A percentile compares a stretch with the other conserved stretches of the same genome.
Evolutionary conservation across 257 asterid genomes (phyloP).

Genomic region (Salvia hispanica): DNA sequence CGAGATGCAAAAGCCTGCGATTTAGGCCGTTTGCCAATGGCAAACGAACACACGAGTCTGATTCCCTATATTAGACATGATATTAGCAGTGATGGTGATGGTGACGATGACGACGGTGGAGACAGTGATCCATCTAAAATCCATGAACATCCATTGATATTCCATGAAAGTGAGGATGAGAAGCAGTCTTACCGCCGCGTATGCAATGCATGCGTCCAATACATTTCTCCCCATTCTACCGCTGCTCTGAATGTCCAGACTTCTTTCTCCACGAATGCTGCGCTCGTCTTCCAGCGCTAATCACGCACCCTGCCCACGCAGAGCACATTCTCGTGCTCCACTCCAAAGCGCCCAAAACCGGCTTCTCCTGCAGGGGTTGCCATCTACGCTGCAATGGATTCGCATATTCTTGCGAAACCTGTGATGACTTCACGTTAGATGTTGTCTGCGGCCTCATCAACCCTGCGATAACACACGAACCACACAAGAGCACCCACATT

Average conservation of each 20-base stretch:
- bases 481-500: not conserved
- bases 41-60: not conserved
- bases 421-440: not conserved
- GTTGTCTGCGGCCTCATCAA: not conserved
- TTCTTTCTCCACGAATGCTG: slow-evolving; percentile 3
- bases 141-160: not conserved
- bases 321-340: not conserved
- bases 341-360: not conserved
- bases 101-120: too few species aligned
- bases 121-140: too few species aligned
- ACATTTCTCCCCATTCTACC: not conserved
- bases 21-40: not conserved
- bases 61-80: not conserved
- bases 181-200: not conserved
- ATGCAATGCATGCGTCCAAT: slow-evolving; percentile 12
- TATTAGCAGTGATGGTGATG: not conserved
- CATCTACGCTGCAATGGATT: not conserved
- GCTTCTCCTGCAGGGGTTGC: not conserved
- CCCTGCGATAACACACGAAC: not conserved
- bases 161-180: not conserved
- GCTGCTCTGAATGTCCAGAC: slow-evolving; percentile 8
- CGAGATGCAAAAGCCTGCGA: not conserved
- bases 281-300: not conserved
- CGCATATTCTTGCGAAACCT: not conserved
- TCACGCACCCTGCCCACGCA: not conserved